Base-by-base conservation (phyloP, 164 flowering plant species). In the Cinnamomum micranthum region DNA sequence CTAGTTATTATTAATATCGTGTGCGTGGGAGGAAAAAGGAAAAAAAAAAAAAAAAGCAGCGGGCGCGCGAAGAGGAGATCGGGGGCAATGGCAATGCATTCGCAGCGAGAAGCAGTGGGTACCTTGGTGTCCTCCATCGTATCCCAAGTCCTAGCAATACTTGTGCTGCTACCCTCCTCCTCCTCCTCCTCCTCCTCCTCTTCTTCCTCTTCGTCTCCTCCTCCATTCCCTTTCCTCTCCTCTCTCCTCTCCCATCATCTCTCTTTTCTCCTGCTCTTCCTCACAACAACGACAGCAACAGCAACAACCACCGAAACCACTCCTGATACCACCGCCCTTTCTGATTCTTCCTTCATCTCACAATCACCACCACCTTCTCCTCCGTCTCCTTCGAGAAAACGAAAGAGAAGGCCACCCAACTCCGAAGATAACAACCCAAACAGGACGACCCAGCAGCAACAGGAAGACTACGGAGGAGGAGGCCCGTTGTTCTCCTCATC, bases 241-340 rank as follows among this genome's bases (percentile, higher is more conserved):
- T 52, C 62, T 25, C 17, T 52, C 17, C 64, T 71, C 35, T 13
- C 60, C 59, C 23, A 15, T 27, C 65, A 10, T 55, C 73, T 71
- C 35, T 25, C 47, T 50, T 25, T 70, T 70, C 77, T 85, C 10
- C 72, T 87, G 0, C 72, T 86, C 70, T 41, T 41, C 47, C 84
- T 85, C 52, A 68, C 86, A 68, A 81, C 87, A 70, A 74, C 83
- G 65, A 78, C 89, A 0, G 80, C 83, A 67, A 78, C 89, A 0
- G 80, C 84, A 41, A 58, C 79, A 75, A 81, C 85, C 67, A 41
- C 89, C 71, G 9, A 31, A 31, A 31, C 84, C 60, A 60, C 84
- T 68, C 78, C 89, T 1, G 80, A 85, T 41, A 51, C 79, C 76
- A 81, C 85, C 65, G 58, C 88, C 71, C 74, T 80, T 59, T 20